These are phyloP conservation scores for Termitomyces sp. DNA, from an alignment of 768 basidiomycete species.

Conservation along the genomic window DNA sequence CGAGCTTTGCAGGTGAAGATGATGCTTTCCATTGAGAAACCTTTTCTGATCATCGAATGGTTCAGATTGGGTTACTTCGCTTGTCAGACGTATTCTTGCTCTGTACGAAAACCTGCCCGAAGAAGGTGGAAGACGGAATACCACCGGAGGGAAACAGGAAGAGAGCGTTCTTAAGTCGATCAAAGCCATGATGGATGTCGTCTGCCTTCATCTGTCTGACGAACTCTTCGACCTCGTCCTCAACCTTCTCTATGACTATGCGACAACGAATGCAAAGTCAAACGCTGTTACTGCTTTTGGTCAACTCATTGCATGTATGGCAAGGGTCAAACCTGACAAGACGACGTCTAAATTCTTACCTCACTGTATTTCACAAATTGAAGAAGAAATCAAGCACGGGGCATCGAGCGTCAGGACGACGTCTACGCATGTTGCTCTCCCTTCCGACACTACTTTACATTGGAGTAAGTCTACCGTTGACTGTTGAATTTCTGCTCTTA, in stretches of 20 bases:
- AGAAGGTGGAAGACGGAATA: constrained; percentile 84
- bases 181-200: constrained; percentile 74
- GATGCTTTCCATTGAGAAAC: neutral
- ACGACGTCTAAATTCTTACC: constrained; percentile 78
- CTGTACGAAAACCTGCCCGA: constrained; percentile 93
- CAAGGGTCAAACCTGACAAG: constrained; percentile 70
- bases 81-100: constrained; percentile 73
- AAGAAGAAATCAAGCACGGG: constrained; percentile 83
- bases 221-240: constrained; percentile 80
- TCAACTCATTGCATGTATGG: constrained; percentile 80
- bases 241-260: constrained; percentile 81
- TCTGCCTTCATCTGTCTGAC: constrained; percentile 77
- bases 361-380: constrained; percentile 69
- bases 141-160: constrained; percentile 81
- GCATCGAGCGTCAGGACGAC: constrained; percentile 85
- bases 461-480: constrained; percentile 59
- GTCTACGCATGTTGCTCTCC: constrained; percentile 63
- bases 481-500: neutral
- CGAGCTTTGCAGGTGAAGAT: constrained; percentile 63
- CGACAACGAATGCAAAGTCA: constrained; percentile 82
- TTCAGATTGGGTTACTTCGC: constrained; percentile 74
- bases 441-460: constrained; percentile 86
- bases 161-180: constrained; percentile 72
- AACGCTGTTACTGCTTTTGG: constrained; percentile 91
- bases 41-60: neutral